phyloP scores from a whole-genome alignment of 768 basidiomycete species.

The Tylopilus subfusipes region DNA sequence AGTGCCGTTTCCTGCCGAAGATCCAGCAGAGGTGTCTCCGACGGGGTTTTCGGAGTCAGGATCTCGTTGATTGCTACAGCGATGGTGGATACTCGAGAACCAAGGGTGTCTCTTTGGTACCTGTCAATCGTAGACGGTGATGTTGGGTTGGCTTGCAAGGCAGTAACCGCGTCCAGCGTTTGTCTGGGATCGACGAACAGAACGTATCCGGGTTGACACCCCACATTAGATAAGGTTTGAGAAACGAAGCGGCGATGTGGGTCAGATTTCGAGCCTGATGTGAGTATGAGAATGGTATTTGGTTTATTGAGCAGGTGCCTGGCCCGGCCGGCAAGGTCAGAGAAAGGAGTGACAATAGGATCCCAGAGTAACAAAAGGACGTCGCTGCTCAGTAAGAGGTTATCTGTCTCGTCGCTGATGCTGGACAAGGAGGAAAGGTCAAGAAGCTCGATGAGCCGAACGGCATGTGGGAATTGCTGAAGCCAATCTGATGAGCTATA shows the following conservation, averaged over 20 bases:
- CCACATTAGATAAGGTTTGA: slow-evolving; percentile 21
- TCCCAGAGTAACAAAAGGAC: slow-evolving; percentile 64
- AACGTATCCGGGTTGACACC: slow-evolving; percentile 28
- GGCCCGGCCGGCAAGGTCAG: slow-evolving; percentile 31
- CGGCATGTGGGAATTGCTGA: slow-evolving; percentile 48
- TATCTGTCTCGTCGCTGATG: slow-evolving; percentile 15
- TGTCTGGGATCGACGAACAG: slow-evolving; percentile 57
- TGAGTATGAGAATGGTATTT: slow-evolving; percentile 45
- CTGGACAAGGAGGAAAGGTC: slow-evolving; percentile 16
- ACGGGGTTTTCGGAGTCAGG: slow-evolving; percentile 2
- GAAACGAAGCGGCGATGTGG: slow-evolving; percentile 16
- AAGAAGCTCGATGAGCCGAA: slow-evolving; percentile 45
- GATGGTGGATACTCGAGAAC: slow-evolving; percentile 55
- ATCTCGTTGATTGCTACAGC: slow-evolving; percentile 36
- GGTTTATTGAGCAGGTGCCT: slow-evolving; percentile 31
- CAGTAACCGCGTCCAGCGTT: slow-evolving; percentile 50
- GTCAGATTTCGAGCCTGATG: slow-evolving; percentile 25
- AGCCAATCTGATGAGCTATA: slow-evolving; percentile 53
- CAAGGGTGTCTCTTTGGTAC: slow-evolving; percentile 60
- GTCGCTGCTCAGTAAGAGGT: slow-evolving; percentile 43
- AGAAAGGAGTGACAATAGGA: slow-evolving; percentile 50
- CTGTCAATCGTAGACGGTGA: slow-evolving; percentile 53
- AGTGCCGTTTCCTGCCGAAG: slow-evolving; percentile 39
- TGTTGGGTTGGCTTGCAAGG: slow-evolving; percentile 43
- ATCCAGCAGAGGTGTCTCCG: slow-evolving; percentile 11